Evolutionary conservation across 805 yeast species (phyloP), one percentile per base, ranked within the genome.

Genomic region (Phaffomyces antillensis): DNA sequence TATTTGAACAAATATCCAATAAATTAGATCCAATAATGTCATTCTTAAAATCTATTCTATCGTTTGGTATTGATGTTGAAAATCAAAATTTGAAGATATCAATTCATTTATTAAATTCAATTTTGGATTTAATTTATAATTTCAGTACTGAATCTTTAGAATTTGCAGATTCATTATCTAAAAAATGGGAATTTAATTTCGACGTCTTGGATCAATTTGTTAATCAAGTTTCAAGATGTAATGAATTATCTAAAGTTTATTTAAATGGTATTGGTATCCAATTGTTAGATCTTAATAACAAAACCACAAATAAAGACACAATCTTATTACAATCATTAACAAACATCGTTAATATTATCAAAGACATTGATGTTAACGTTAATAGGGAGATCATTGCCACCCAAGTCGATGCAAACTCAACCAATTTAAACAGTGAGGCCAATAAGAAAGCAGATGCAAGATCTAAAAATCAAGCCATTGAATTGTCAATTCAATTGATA

Each of bases 401-500:
- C 2, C 56, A 61, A 7, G 47, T 64, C 20, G 70, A 72, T 36
- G 60, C 67, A 11, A 47, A 53, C 12, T 34, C 47, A 4, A 50
- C 55, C 35, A 46, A 50, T 20, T 48, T 66, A 11, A 66, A 62
- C 38, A 62, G 64, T 24, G 65, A 64, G 36, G 61, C 72, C 4
- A 68, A 67, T 25, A 68, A 65, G 37, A 70, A 75, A 44, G 56
- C 63, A 8, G 58, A 57, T 13, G 77, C 85, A 3, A 73, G 75
- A 50, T 64, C 72, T 37, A 72, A 75, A 41, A 63, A 84, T 40
- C 82, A 82, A 51, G 72, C 85, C 5, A 66, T 85, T 20, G 95
- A 87, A 53, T 71, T 83, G 1, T 70, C 84, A 0, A 64, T 90
- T 20, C 98, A 91, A 60, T 61, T 91, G 30, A 68, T 87, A 23